Conservation (phyloP, 345 rosid genomes). For the Fremontodendron californicum region DNA sequence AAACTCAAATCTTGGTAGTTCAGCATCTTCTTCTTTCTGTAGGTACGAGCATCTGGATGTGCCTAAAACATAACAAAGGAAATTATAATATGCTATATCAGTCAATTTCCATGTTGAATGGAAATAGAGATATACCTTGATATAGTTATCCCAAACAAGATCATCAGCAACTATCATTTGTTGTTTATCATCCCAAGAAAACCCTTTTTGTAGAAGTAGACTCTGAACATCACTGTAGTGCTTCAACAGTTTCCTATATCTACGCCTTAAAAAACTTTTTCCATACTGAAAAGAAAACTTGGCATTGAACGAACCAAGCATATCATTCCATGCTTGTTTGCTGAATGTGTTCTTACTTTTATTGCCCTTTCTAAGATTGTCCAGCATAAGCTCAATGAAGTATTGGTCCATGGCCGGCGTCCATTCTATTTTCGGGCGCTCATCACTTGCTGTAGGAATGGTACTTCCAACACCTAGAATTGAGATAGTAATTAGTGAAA, state of each 20-base stretch:
- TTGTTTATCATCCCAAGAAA: constrained; percentile 47
- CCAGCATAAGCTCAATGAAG: constrained; percentile 47
- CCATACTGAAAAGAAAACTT: constrained; percentile 31
- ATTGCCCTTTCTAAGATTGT: constrained; percentile 33
- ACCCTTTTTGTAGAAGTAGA: constrained; percentile 37
- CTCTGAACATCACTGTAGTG: constrained; percentile 27
- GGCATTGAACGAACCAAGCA: constrained; percentile 39
- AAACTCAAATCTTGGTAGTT: constrained; percentile 39
- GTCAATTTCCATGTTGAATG: constrained; percentile 10
- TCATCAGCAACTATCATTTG: constrained; percentile 36
- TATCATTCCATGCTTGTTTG: constrained; percentile 43
- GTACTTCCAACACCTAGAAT: constrained; percentile 26
- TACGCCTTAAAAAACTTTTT: constrained; percentile 30
- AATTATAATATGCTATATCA: constrained; percentile 1
- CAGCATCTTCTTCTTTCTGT: constrained; percentile 32
- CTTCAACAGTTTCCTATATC: constrained; percentile 36
- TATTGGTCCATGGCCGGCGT: constrained; percentile 36
- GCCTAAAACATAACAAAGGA: constrained; percentile 25
- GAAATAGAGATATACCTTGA: constrained; percentile 23
- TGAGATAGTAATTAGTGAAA: constrained; percentile 1
- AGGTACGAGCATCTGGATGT: constrained; percentile 34
- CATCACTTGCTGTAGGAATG: constrained; percentile 21
- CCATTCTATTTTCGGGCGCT: constrained; percentile 33
- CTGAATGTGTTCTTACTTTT: constrained; percentile 28
- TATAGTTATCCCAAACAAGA: constrained; percentile 40